These are phyloP conservation scores for Trametes sanguinea DNA, from an alignment of 768 basidiomycete genomes.

Conservation along the genomic window DNA sequence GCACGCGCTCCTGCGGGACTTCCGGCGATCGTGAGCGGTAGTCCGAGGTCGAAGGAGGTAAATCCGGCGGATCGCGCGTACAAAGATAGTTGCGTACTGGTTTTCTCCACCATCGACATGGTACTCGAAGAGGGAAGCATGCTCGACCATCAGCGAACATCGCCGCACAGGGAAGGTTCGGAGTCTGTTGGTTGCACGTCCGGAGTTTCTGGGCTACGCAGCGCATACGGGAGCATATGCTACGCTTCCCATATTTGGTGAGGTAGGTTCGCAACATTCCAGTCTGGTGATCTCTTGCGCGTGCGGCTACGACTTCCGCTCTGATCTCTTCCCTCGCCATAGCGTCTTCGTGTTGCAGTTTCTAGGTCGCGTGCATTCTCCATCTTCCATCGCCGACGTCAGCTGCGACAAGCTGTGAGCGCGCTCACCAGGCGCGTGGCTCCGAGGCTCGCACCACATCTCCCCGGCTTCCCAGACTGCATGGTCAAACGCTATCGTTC, in stretches of 20 bases:
- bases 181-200: neutral
- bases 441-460: slow-evolving; percentile 7
- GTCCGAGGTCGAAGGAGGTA: too few species aligned
- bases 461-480: neutral
- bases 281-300: slow-evolving; percentile 5
- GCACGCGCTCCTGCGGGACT: too few species aligned
- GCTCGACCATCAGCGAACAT: too few species aligned
- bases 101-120: neutral
- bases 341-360: neutral
- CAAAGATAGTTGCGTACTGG: too few species aligned
- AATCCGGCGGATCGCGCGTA: too few species aligned
- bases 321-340: slow-evolving; percentile 1
- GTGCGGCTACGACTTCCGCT: neutral
- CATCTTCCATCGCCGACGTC: neutral
- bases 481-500: neutral
- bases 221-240: slow-evolving; percentile 4
- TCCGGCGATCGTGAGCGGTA: too few species aligned
- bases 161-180: neutral
- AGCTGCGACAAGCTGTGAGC: neutral
- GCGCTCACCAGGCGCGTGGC: neutral
- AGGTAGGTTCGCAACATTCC: neutral
- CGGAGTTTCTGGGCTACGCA: neutral
- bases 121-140: neutral
- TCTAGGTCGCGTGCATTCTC: neutral
- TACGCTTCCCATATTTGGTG: neutral